Evolutionary conservation across 2,329 filamentous ascomycete genomes (phyloP).

Genomic region (Fusarium temperatum): DNA sequence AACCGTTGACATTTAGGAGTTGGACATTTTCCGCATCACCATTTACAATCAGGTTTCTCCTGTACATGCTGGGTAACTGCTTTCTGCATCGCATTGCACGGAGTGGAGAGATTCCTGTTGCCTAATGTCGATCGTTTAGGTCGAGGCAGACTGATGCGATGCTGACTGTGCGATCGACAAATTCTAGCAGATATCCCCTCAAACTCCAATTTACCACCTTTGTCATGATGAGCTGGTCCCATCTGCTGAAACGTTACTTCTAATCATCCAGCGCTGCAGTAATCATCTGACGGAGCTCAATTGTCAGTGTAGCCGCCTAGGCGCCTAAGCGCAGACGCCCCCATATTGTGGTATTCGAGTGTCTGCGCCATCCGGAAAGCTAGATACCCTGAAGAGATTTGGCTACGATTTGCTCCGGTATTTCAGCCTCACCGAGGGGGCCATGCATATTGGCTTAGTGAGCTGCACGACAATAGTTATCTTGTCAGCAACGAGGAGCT

Average conservation of each 20-base stretch:
- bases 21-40: background rate
- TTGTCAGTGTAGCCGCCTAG: constrained; percentile 18
- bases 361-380: constrained; percentile 8
- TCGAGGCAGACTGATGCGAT: background rate
- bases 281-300: background rate
- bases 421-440: background rate
- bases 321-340: constrained; percentile 27
- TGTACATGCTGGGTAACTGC: background rate
- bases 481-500: background rate
- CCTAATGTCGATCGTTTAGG: background rate
- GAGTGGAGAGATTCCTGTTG: background rate
- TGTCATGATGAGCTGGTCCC: background rate
- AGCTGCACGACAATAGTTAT: background rate
- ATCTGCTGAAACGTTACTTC: constrained; percentile 14
- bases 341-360: background rate
- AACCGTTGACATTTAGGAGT: background rate
- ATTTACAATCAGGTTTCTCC: background rate
- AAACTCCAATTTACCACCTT: background rate
- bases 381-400: constrained; percentile 8
- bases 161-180: constrained; percentile 18
- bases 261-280: background rate
- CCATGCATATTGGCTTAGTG: background rate
- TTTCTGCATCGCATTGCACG: background rate
- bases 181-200: background rate
- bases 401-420: background rate